A percentile compares a stretch with the other conserved stretches of the same genome.
phyloP scores from a whole-genome alignment of 2,329 filamentous ascomycete species.

The Penicillium sp. region DNA sequence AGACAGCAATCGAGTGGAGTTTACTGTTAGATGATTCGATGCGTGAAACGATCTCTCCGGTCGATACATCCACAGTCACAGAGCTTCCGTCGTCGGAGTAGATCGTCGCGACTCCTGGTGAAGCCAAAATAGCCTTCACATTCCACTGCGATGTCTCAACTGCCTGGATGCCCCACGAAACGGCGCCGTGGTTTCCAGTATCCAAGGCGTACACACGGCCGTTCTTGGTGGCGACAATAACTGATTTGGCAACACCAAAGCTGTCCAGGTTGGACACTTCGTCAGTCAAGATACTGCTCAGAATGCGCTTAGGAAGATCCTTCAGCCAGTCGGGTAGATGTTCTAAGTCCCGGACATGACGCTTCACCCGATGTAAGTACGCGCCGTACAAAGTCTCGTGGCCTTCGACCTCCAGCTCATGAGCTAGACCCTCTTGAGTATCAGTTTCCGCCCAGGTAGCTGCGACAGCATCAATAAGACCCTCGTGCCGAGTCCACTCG shows the following conservation, averaged over 20 bases:
- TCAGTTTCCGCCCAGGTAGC: conserved; percentile 79
- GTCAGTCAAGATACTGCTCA: conserved; percentile 60
- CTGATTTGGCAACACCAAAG: conserved; percentile 86
- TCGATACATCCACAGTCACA: conserved; percentile 50
- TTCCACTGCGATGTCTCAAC: conserved; percentile 63
- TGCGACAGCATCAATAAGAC: conserved; percentile 73
- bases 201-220: conserved; percentile 81
- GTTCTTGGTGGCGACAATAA: conserved; percentile 74
- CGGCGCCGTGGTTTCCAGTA: conserved; percentile 67
- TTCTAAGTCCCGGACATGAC: conserved; percentile 76
- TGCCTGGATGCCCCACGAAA: conserved; percentile 73
- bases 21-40: conserved; percentile 24
- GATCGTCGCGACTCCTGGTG: conserved; percentile 60
- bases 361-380: conserved; percentile 82
- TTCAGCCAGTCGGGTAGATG: conserved; percentile 70
- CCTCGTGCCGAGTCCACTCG: conserved; percentile 80
- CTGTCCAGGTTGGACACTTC: conserved; percentile 56
- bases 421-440: conserved; percentile 70
- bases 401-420: conserved; percentile 80
- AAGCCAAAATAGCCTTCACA: conserved; percentile 65
- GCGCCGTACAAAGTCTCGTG: conserved; percentile 76
- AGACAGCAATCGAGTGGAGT: conserved; percentile 34
- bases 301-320: conserved; percentile 65
- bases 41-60: conserved; percentile 43
- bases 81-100: conserved; percentile 63